Evolutionary conservation across 2,329 filamentous ascomycete species (phyloP), one percentile per base, ranked within the genome.

Genomic region (Penicillium aurantiogriseum): DNA sequence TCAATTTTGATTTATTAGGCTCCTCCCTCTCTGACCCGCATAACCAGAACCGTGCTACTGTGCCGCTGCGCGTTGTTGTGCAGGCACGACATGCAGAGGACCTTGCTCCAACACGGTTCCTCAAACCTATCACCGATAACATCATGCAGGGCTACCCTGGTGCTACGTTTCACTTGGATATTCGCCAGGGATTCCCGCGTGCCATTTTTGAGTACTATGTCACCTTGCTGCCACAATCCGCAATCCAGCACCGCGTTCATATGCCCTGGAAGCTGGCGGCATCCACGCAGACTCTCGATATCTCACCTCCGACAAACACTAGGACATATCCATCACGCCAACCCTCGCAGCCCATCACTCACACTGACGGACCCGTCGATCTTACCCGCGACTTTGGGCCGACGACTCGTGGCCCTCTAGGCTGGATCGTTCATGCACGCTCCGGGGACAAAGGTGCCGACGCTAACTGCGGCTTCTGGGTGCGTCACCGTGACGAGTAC

Each of bases 401-500:
- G 3, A 68, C 66, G 1, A 60, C 57, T 23, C 63, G 63, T 6
- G 69, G 62, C 3, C 70, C 65, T 0, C 53, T 77, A 8, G 75
- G 74, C 17, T 70, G 64, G 57, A 62, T 77, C 4, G 74, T 73
- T 2, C 71, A 71, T 21, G 74, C 67, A 5, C 69, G 75, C 4
- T 76, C 71, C 3, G 75, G 76, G 0, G 79, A 81, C 50, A 81
- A 81, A 57, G 77, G 73, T 0, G 71, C 73, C 0, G 75, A 81
- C 60, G 72, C 71, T 33, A 81, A 81, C 48, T 70, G 79, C 4
- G 79, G 79, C 0, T 74, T 81, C 58, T 84, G 79, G 51, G 74
- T 77, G 4, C 71, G 73, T 1, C 62, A 69, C 36, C 62, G 64
- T 0, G 74, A 79, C 31, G 78, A 81, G 62, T 82, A 72, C 60